Base-by-base conservation (phyloP, 2,329 filamentous ascomycete species). In the Epichloe sibirici region DNA sequence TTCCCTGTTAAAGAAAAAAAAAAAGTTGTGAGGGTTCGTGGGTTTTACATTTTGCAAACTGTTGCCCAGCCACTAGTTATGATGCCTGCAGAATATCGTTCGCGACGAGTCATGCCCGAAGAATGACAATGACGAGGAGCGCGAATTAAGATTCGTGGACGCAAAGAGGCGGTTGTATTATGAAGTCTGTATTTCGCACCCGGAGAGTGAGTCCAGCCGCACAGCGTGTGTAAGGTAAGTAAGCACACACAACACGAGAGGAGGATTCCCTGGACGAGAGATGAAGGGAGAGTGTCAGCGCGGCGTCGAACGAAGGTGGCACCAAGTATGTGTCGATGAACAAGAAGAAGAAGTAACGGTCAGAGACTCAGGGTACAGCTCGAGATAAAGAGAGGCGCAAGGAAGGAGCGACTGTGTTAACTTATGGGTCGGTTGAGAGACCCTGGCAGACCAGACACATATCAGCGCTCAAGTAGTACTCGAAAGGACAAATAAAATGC, bases 91-190 rank as follows among this genome's bases (percentile, higher is more conserved):
- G 53, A 51, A 31, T 51, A 51, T 49, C 45, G 45, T 54, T 51
- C 49, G 46, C 53, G 53, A 49, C 53, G 49, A 54, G 53, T 51
- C 53, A 54, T 54, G 53, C 53, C 53, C 53, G 38, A 49, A 9
- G 49, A 21, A 45, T 25, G 43, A 47, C 28, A 46, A 40, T 39
- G 31, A 17, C 17, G 45, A 45, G 37, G 37, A 28, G 34, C n/a
- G 48, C 37, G 23, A n/a, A 35, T 37, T 13, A 11, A 15, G 34
- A 35, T 23, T 21, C 45, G 45, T 13, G 45, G 15, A 35, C 9
- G 21, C n/a, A 4, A 42, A 50, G 40, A 46, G 25, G 35, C 9
- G 35, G 13, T 51, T 47, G 43, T 46, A 47, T 51, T 47, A 8
- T 37, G 1, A 25, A 42, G 17, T 15, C 35, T 42, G 45, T 9